Base-by-base conservation (phyloP, 2,329 filamentous ascomycete species). In the Phyllosticta ampelicida region DNA sequence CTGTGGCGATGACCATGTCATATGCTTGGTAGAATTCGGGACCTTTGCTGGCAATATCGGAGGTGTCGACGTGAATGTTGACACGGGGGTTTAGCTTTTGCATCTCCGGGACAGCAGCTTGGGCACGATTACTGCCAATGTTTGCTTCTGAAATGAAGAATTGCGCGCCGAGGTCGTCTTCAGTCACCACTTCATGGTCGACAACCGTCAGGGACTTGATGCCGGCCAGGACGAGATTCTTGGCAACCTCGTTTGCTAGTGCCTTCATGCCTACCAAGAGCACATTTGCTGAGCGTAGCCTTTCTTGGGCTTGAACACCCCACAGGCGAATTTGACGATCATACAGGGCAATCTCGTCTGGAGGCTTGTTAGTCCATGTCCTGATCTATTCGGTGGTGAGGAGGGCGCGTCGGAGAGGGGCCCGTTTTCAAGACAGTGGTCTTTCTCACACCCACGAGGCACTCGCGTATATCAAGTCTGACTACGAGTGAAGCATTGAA, bases 291-390 rank as follows among this genome's bases (percentile, higher is more conserved):
- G 82, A 87, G 65, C 92, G 89, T 60, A 99, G 90, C 69, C 87
- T 81, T 70, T 95, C 87, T 72, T 99, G 94, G 6, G 94, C 94
- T 67, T 94, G 86, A 68, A 97, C 89, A 50, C 94, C 94, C 94
- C 94, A 99, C 28, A 99, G 84, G 56, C 94, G 87, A 67, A 99
- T 96, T 72, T 99, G 94, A 54, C 94, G 86, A 74, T 99, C 94
- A 71, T 99, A 99, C 5, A 97, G 84, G 13, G 92, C 94, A 67
- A 97, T 95, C 70, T 99, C 94, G 73, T 97, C 94, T 89, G 51
- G 9, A 50, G 36, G 26, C 30, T 28, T 23, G 36, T 49, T 55
- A 48, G 36, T 36, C n/a, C 21, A 28, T n/a, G 5, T 20, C 10
- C 6, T 10, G 11, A 16, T 30, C 21, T 54, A 20, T 5, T 29